Evolutionary conservation across 148 eudicot species (phyloP).

Genomic region (Amaranthus hypochondriacus): DNA sequence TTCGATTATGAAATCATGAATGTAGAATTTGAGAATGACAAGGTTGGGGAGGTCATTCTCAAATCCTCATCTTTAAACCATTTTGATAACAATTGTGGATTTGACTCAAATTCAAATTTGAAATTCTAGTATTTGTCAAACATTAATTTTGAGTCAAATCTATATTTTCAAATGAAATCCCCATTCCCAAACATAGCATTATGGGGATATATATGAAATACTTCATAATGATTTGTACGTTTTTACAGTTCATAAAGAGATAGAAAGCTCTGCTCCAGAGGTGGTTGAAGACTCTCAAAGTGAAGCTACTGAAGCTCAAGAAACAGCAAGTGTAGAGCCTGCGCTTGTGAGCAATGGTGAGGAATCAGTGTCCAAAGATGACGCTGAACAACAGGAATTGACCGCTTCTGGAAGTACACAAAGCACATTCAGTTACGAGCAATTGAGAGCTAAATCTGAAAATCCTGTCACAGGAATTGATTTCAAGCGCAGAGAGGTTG

Average conservation of each 20-base stretch:
- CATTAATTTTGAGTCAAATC: no score
- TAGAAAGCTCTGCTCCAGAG: slow-evolving; percentile 39
- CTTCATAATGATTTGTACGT: background rate
- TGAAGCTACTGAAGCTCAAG: slow-evolving; percentile 42
- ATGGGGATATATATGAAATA: background rate
- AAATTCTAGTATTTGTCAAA: no score
- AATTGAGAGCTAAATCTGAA: slow-evolving; percentile 70
- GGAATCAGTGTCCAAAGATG: slow-evolving; percentile 47
- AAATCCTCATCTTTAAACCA: no score
- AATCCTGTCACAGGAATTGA: slow-evolving; percentile 94
- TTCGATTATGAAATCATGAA: no score
- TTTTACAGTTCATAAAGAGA: slow-evolving; percentile 40
- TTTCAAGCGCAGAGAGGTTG: slow-evolving; percentile 95
- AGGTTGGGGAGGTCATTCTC: no score
- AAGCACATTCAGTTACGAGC: slow-evolving; percentile 78
- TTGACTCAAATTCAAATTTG: no score
- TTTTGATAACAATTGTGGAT: no score
- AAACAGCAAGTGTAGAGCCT: slow-evolving; percentile 34
- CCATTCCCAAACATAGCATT: no score
- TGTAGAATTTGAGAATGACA: no score
- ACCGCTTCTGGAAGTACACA: slow-evolving; percentile 49
- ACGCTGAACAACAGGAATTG: slow-evolving; percentile 48
- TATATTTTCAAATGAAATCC: no score
- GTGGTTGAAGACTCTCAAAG: slow-evolving; percentile 36
- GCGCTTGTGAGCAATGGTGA: slow-evolving; percentile 39